phyloP scores from a whole-genome alignment of 441 rosid species.

The Bocquillonia castaneifolia region DNA sequence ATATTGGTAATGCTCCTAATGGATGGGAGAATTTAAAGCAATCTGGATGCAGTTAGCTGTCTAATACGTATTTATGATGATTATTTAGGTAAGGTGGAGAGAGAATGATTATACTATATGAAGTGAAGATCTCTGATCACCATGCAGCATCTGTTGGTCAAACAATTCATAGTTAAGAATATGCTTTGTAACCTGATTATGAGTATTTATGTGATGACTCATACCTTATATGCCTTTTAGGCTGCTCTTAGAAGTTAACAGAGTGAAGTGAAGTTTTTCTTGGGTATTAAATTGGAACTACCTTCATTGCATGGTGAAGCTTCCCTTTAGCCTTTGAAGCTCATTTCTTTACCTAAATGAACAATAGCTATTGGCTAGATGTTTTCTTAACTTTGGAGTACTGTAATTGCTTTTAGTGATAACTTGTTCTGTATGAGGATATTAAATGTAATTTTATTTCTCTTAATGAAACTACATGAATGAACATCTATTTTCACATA shows the following conservation, averaged over 20 bases:
- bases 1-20: no score
- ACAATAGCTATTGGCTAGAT: not conserved
- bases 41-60: not conserved
- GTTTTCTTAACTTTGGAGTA: not conserved
- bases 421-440: not conserved
- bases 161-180: not conserved
- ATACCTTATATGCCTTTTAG: not conserved
- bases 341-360: not conserved
- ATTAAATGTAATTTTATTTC: not conserved
- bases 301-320: not conserved
- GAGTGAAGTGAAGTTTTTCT: not conserved
- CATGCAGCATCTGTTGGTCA: not conserved
- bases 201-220: not conserved
- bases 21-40: not conserved
- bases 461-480: no score
- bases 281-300: not conserved
- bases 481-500: not conserved
- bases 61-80: not conserved
- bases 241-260: not conserved
- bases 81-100: not conserved
- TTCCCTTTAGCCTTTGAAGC: not conserved
- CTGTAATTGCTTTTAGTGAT: not conserved
- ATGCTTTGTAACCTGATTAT: not conserved
- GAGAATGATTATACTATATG: not conserved
- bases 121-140: not conserved